These are phyloP conservation scores for Emmonsia crescens DNA, from an alignment of 2,329 filamentous ascomycete species.

Conservation along the genomic window DNA sequence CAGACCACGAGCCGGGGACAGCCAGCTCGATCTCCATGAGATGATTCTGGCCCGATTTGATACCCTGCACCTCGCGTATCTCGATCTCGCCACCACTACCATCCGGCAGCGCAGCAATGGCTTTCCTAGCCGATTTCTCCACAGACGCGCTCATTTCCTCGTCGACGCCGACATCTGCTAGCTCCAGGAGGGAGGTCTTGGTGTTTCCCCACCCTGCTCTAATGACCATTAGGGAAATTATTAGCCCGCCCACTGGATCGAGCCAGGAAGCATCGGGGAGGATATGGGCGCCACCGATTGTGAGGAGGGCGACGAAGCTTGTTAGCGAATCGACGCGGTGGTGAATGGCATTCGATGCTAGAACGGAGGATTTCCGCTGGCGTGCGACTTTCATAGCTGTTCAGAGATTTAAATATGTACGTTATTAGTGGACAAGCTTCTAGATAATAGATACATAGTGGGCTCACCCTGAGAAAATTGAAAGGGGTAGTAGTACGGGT, in stretches of 20 bases:
- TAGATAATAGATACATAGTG: neutral
- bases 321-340: conserved; percentile 94
- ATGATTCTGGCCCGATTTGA: conserved; percentile 96
- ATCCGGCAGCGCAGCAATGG: conserved; percentile 44
- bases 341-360: conserved; percentile 92
- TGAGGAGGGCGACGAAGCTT: conserved; percentile 80
- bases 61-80: conserved; percentile 68
- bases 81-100: conserved; percentile 52
- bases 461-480: too few species aligned
- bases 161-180: conserved; percentile 85
- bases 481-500: neutral
- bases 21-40: conserved; percentile 80
- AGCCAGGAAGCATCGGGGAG: conserved; percentile 80
- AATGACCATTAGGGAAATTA: conserved; percentile 90
- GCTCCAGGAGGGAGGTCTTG: conserved; percentile 65
- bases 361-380: conserved; percentile 87
- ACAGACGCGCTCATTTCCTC: conserved; percentile 68
- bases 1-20: conserved; percentile 64
- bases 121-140: conserved; percentile 51
- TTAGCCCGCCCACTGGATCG: conserved; percentile 81
- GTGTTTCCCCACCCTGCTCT: conserved; percentile 85
- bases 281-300: conserved; percentile 81
- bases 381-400: conserved; percentile 88
- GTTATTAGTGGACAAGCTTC: conserved; percentile 1
- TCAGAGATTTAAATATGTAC: conserved; percentile 5